These are phyloP conservation scores for Cystofilobasidium macerans DNA, from an alignment of 768 basidiomycete genomes.

Conservation along the genomic window DNA sequence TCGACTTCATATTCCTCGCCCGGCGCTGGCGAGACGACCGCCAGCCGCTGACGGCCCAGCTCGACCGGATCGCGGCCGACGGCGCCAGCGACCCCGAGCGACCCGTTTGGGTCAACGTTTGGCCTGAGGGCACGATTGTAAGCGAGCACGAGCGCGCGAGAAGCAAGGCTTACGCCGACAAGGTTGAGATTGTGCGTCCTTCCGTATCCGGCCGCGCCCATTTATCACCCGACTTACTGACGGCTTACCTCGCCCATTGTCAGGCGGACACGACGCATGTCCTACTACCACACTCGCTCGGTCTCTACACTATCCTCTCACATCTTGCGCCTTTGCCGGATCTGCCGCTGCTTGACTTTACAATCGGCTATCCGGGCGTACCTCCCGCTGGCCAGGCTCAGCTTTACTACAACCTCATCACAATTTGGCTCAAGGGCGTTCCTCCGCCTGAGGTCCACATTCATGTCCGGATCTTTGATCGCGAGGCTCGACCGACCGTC, in stretches of 20 bases:
- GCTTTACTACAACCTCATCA: conserved; percentile 75
- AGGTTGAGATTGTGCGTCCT: conserved; percentile 67
- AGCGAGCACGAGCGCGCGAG: conserved; percentile 73
- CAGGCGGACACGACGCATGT: conserved; percentile 68
- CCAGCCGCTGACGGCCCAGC: conserved; percentile 10
- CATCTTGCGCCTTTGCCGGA: conserved; percentile 1
- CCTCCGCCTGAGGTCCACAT: conserved; percentile 78
- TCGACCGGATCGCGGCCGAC: not conserved
- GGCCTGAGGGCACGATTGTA: conserved; percentile 92
- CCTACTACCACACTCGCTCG: conserved; percentile 87
- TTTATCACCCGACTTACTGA: not conserved
- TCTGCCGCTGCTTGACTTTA: conserved; percentile 76
- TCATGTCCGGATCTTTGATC: conserved; percentile 66
- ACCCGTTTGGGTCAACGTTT: conserved; percentile 72
- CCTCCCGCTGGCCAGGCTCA: conserved; percentile 74
- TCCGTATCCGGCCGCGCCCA: no score
- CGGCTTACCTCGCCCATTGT: not conserved
- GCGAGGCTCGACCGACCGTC: conserved; percentile 5
- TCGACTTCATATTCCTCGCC: conserved; percentile 81
- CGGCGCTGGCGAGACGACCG: conserved; percentile 32
- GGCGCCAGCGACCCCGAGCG: conserved; percentile 25
- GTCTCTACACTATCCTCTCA: conserved; percentile 42
- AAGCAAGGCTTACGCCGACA: conserved; percentile 77
- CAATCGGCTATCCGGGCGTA: conserved; percentile 81
- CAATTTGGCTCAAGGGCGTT: conserved; percentile 68